These are phyloP conservation scores for Rubia peregrina DNA, from an alignment of 305 asterid species.

Conservation along the genomic window DNA sequence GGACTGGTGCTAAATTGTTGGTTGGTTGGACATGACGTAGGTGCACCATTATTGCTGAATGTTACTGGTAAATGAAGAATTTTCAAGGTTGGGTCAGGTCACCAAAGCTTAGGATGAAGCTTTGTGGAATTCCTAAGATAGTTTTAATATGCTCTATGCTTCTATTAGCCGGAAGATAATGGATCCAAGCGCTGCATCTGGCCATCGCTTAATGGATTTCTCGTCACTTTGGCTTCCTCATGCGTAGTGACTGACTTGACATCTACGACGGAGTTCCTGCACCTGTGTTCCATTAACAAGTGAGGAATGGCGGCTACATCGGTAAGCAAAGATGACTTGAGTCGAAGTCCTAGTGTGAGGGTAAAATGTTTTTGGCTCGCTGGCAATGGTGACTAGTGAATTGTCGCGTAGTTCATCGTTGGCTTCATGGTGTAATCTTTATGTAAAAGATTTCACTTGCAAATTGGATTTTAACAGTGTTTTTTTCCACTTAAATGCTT, in stretches of 20 bases:
- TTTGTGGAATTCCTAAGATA: background rate
- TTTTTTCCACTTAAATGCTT: too few relatives aligned
- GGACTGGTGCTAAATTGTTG: constrained; percentile 43
- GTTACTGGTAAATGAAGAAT: too few relatives aligned
- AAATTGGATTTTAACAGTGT: too few relatives aligned
- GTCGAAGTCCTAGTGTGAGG: background rate
- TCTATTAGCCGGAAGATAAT: too few relatives aligned
- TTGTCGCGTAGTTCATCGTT: background rate
- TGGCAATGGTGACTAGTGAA: background rate
- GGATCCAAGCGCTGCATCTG: background rate
- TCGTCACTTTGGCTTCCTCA: background rate
- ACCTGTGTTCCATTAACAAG: background rate
- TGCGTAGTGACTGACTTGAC: background rate
- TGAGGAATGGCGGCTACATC: background rate
- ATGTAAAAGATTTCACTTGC: too few relatives aligned
- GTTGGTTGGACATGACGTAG: background rate
- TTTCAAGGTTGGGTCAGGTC: background rate
- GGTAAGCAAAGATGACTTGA: background rate
- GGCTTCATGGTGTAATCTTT: background rate
- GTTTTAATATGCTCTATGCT: background rate
- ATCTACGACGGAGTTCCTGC: too few relatives aligned
- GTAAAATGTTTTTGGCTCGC: too few relatives aligned
- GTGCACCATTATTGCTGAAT: background rate
- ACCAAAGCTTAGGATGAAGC: background rate
- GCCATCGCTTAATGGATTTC: background rate